Conservation (phyloP, 2,329 filamentous ascomycete species). For the Talaromyces sp. region DNA sequence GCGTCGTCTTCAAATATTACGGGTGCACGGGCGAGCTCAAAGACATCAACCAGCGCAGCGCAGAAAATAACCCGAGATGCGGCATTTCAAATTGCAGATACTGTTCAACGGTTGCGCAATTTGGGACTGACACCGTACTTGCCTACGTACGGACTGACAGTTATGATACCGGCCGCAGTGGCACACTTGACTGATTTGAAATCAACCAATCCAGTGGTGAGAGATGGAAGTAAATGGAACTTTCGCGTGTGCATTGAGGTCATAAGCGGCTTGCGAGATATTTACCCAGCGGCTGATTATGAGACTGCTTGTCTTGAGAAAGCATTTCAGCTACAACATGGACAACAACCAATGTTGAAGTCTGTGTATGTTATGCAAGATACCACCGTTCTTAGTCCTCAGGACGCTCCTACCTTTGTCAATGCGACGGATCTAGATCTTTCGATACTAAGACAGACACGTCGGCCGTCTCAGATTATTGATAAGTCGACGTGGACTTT, state of each 20-base stretch:
- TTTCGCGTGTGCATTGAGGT: constrained; percentile 83
- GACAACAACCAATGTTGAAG: constrained; percentile 21
- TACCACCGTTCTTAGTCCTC: not conserved
- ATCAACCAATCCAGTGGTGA: constrained; percentile 63
- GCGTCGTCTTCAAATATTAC: constrained; percentile 54
- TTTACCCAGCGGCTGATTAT: constrained; percentile 81
- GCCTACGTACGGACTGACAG: constrained; percentile 79
- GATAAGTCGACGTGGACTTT: not conserved
- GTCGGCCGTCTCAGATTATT: not conserved
- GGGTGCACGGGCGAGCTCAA: constrained; percentile 28
- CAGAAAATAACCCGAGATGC: constrained; percentile 76
- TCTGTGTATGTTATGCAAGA: constrained; percentile 28
- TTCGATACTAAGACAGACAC: not conserved
- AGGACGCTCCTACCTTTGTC: not conserved
- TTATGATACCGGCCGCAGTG: constrained; percentile 80
- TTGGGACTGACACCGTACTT: constrained; percentile 67
- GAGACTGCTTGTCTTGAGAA: constrained; percentile 40
- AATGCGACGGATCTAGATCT: not conserved
- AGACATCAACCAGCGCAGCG: constrained; percentile 62
- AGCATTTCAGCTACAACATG: constrained; percentile 29
- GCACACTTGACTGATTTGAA: constrained; percentile 85
- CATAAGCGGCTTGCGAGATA: constrained; percentile 74
- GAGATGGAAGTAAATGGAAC: constrained; percentile 64
- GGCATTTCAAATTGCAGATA: constrained; percentile 72
- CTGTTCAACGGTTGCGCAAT: constrained; percentile 67